Base-by-base conservation (phyloP, 1,284 basidiomycete genomes). In the Fomes fomentarius region DNA sequence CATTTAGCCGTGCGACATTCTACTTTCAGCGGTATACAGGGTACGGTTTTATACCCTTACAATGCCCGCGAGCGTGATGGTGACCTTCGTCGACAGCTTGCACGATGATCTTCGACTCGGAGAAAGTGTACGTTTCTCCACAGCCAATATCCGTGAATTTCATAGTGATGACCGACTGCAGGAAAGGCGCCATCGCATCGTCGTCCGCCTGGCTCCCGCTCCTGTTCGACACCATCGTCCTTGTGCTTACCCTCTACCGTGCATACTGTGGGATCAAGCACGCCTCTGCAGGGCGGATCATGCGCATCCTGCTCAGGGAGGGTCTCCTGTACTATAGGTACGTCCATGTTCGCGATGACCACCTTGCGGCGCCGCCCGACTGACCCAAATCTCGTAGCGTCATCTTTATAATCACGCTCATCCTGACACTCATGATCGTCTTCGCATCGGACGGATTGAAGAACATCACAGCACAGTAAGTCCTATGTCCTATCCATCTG, bases 321-420 rank as follows among this genome's bases (percentile, higher is more conserved):
- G 83, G 82, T 2, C 47, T 83, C n/a, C 52, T 82, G 9, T 84
- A 84, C 61, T 84, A 81, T 62, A 76, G 75, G 81, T 81, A 46
- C 21, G 67, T 55, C 47, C 15, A 11, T 31, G 15, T n/a, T 40
- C 21, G n/a, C n/a, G 11, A 11, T 33, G 3, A 12, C 21, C 21
- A n/a, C 1, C n/a, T 28, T 4, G 17, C 15, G 17, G 5, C 3
- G n/a, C n/a, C n/a, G n/a, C n/a, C n/a, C n/a, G n/a, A n/a, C n/a
- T n/a, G n/a, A n/a, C n/a, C n/a, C n/a, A n/a, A n/a, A 26, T 24
- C 9, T 50, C 6, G 50, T 14, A 84, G 82, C 47, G 77, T 78
- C 14, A 84, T 84, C 42, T 79, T 82, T 57, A 63, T 73, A 3
- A 74, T 83, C 5, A 83, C 79, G 0, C 69, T 81, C 10, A 71